Conservation (phyloP, 1,139 yeast species). For the Zygosaccharomyces sapae region DNA sequence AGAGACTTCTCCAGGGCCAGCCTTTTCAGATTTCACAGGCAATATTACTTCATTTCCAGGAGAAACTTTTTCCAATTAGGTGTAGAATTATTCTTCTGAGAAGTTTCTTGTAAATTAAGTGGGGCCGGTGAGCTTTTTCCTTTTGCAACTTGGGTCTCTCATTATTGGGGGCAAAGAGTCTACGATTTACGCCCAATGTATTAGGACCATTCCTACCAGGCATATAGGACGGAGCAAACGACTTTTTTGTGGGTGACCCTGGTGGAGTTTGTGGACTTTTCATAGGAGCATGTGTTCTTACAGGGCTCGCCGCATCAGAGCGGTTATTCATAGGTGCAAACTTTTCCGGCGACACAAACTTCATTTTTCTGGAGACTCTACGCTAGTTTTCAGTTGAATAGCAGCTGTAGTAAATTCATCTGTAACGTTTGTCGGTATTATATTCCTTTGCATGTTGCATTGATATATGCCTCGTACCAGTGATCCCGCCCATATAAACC, state of each 20-base stretch:
- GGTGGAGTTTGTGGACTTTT: slow-evolving; percentile 11
- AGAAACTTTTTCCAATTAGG: not conserved
- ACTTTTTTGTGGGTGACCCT: slow-evolving; percentile 12
- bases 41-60: not conserved
- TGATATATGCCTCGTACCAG: slow-evolving; percentile 21
- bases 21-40: not conserved
- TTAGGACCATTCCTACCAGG: slow-evolving; percentile 15
- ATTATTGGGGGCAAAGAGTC: slow-evolving; percentile 13
- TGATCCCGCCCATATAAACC: slow-evolving; percentile 32
- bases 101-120: not conserved
- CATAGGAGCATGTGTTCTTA: slow-evolving; percentile 8
- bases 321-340: not conserved
- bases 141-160: not conserved
- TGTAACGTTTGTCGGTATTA: slow-evolving; percentile 5
- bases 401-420: slow-evolving; percentile 32
- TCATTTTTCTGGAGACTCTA: slow-evolving; percentile 8
- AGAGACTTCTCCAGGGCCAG: not conserved
- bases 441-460: slow-evolving; percentile 20
- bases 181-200: slow-evolving; percentile 11
- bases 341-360: slow-evolving; percentile 9
- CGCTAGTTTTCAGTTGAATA: slow-evolving; percentile 19
- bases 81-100: not conserved
- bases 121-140: slow-evolving; percentile 5
- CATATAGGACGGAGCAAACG: slow-evolving; percentile 14
- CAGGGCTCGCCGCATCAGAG: slow-evolving; percentile 3